Base-by-base conservation (phyloP, 805 yeast species). In the Metschnikowia lochheadii region DNA sequence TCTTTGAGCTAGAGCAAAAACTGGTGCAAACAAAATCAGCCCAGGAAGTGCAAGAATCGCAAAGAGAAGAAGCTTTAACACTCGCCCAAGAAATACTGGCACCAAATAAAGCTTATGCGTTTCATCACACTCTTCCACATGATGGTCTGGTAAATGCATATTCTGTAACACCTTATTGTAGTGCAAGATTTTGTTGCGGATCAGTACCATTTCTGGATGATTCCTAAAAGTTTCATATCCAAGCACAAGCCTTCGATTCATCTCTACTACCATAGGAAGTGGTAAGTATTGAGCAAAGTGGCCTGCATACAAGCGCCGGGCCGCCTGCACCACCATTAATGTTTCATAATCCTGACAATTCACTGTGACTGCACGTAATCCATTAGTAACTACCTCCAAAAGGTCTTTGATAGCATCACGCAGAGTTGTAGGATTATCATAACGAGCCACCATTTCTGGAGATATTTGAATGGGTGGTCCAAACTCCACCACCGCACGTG, bases 401-500 rank as follows among this genome's bases (percentile, higher is more conserved):
- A 90, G 69, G 46, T 84, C 84, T 54, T 80, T 80, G 8, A 91
- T 87, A 0, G 96, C 88, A 48, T 81, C 88, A 56, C 87, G 79
- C 50, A 84, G 82, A 13, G 85, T 81, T 15, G 79, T 83, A 3
- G 89, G 85, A 49, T 79, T 70, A 18, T 77, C 65, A 64, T 92
- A 91, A 65, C 79, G 80, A 17, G 75, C 78, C 5, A 89, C 87
- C 49, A 89, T 71, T 20, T 69, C 76, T 31, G 57, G 55, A 11
- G 72, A 59, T 35, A 94, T 83, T 46, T 80, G 84, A 49, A 91
- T 81, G 6, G 97, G 96, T 49, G 82, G 78, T 14, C 99, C 99
- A 69, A 91, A 92, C 68, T 92, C 99, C 43, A 94, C 79, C 15
- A 92, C 96, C 2, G 97, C 97, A 59, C 99, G 79, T 6, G 96